Percentiles rank a stretch among this genome's conserved stretches.
phyloP scores from a whole-genome alignment of 1,284 basidiomycete species.

The Leccinum holopus region DNA sequence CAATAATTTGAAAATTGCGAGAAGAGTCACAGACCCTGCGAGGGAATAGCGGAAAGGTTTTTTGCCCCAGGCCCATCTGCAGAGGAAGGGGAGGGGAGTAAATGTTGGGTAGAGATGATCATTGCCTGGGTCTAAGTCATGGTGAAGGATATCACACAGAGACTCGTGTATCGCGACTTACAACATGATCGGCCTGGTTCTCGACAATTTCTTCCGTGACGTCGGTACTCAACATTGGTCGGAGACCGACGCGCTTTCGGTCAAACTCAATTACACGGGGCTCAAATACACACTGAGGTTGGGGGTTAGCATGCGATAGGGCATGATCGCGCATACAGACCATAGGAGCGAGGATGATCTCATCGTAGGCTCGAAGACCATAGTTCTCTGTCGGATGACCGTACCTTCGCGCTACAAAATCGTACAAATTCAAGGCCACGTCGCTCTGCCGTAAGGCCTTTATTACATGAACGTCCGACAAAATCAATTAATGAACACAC shows the following conservation, averaged over 20 bases:
- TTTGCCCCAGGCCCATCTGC: conserved; percentile 25
- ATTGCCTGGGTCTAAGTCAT: conserved; percentile 72
- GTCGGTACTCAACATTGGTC: conserved; percentile 48
- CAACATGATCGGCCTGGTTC: conserved; percentile 60
- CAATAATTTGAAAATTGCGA: background rate
- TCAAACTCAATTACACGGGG: conserved; percentile 91
- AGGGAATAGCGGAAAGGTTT: conserved; percentile 18
- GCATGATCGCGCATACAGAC: conserved; percentile 42
- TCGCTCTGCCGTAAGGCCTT: conserved; percentile 60
- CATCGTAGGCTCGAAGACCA: conserved; percentile 90
- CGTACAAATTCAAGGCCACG: conserved; percentile 85
- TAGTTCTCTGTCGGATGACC: conserved; percentile 83
- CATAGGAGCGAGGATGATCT: conserved; percentile 94
- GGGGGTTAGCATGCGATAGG: conserved; percentile 6
- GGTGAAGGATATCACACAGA: conserved; percentile 3
- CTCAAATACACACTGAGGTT: conserved; percentile 81
- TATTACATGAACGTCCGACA: background rate
- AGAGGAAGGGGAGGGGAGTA: conserved; percentile 45
- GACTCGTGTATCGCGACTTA: conserved; percentile 36
- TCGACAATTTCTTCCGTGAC: conserved; percentile 75
- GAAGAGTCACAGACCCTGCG: conserved; percentile 24
- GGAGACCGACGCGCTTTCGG: conserved; percentile 59
- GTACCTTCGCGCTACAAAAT: conserved; percentile 83
- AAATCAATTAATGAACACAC: conserved; percentile 42
- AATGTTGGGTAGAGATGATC: conserved; percentile 82